Evolutionary conservation across 768 basidiomycete species (phyloP), one percentile per base, ranked within the genome.

Genomic region (Leccinum barrowsii): DNA sequence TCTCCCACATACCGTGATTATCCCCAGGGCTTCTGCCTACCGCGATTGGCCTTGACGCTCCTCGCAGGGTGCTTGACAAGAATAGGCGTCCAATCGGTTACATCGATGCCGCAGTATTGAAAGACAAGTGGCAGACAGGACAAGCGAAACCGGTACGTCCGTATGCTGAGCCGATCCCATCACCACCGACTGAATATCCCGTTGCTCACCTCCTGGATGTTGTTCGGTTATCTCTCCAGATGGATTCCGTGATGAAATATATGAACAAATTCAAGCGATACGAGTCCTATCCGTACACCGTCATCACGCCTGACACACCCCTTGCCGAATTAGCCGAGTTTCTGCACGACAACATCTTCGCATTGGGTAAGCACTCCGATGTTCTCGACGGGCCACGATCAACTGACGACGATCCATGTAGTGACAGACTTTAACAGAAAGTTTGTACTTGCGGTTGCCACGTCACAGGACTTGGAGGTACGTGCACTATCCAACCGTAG

Each of bases 1-100:
- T 95, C 74, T 93, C 93, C 17, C 87, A 95, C 65, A 87, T 96
- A 60, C 94, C 94, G 94, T 95, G 65, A 66, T 76, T 74, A 21
- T 35, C 5, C 51, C 15, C 35, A 5, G n/a, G 40, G 10, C n/a
- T 30, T 50, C 42, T 44, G 55, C 15, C 37, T 44, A 19, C 50
- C 12, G 12, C 42, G n/a, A 32, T 56, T 7, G 32, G 40, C 47
- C 19, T 1, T 46, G n/a, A 32, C n/a, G 2, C 55, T 48, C 44
- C 46, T 34, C 4, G 12, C 52, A 96, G 93, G 2, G 89, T 96
- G 0, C 79, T 97, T 28, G 86, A 89, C 65, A 78, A 77, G 55
- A 77, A 82, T 28, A 82, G 90, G 49, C 83, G 82, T 66, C 92
- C 90, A 5, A 72, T 96, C 19, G 94, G 94, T 5, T 95, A 95